Percentiles rank a stretch among this genome's conserved stretches.
phyloP scores from a whole-genome alignment of 352 stramenopile species.

The Globisporangium yorkense region DNA sequence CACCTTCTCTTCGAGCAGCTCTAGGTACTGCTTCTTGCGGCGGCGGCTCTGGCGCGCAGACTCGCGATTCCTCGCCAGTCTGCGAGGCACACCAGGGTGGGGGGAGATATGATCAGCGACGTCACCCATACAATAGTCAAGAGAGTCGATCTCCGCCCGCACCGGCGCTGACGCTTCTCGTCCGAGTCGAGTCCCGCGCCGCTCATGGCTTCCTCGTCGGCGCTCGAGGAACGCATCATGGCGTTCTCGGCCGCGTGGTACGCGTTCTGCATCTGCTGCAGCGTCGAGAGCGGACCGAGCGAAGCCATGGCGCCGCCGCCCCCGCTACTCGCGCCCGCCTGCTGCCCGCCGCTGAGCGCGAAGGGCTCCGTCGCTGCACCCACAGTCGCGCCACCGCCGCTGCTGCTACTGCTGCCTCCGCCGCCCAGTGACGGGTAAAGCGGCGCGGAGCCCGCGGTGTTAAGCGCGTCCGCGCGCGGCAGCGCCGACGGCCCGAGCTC shows the following conservation, averaged over 20 bases:
- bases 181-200: slow-evolving; percentile 48
- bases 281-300: slow-evolving; percentile 19
- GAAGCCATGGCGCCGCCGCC: slow-evolving; percentile 7
- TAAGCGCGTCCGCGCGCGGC: slow-evolving; percentile 16
- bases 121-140: not conserved
- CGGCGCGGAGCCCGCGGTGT: not conserved
- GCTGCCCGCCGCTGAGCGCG: slow-evolving; percentile 20
- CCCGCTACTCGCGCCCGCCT: slow-evolving; percentile 3
- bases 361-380: slow-evolving; percentile 24
- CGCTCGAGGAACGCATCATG: slow-evolving; percentile 40
- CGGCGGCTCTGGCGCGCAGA: slow-evolving; percentile 83
- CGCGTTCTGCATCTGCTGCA: slow-evolving; percentile 41
- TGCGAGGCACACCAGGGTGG: slow-evolving; percentile 2
- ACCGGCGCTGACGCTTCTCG: slow-evolving; percentile 73
- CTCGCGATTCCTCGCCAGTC: slow-evolving; percentile 81
- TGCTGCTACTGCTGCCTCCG: not conserved
- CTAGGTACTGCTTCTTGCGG: slow-evolving; percentile 88
- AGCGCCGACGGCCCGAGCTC: slow-evolving; percentile 29
- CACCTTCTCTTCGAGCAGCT: slow-evolving; percentile 85
- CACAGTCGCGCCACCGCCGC: not conserved
- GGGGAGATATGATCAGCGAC: not conserved
- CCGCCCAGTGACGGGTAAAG: slow-evolving; percentile 5
- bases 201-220: slow-evolving; percentile 45
- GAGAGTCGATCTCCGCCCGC: not conserved
- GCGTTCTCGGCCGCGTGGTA: slow-evolving; percentile 51